These are phyloP conservation scores for Mycena kentingensis DNA, from an alignment of 768 basidiomycete species.

Conservation along the genomic window DNA sequence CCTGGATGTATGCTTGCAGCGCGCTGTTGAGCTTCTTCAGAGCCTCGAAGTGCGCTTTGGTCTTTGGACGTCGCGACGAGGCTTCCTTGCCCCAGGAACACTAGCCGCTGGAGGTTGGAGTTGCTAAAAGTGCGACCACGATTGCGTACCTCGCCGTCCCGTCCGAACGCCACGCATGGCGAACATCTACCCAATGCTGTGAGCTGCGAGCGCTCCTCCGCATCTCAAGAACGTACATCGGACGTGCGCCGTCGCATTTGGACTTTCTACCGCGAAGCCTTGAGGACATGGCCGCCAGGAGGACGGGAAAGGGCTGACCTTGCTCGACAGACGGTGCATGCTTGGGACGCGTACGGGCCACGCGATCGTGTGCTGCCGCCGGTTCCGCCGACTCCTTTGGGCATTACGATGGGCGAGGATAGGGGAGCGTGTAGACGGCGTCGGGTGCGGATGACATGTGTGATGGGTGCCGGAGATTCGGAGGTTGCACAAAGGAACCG, in stretches of 20 bases:
- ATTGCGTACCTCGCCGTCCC: conserved; percentile 10
- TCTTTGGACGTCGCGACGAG: conserved; percentile 5
- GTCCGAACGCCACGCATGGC: conserved; percentile 11
- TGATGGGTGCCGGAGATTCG: no score
- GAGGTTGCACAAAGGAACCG: no score
- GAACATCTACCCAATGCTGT: conserved; percentile 3
- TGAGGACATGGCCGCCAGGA: background rate
- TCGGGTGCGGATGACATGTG: no score
- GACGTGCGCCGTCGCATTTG: conserved; percentile 22
- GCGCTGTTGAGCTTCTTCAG: conserved; percentile 13
- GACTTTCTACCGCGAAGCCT: conserved; percentile 10
- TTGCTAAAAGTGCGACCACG: background rate
- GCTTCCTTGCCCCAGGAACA: conserved; percentile 17
- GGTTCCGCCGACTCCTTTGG: no score
- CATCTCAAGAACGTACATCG: background rate
- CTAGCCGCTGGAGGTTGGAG: background rate
- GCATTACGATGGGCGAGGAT: no score
- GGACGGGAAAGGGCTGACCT: background rate
- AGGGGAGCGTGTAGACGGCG: no score
- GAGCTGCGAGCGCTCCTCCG: background rate
- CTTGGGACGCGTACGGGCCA: conserved; percentile 6
- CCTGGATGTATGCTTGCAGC: conserved; percentile 9
- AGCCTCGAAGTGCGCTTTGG: conserved; percentile 20
- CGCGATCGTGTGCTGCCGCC: background rate
- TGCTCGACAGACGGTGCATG: conserved; percentile 7